Evolutionary conservation across 768 basidiomycete genomes (phyloP).

Genomic region (Nidularia sp.): DNA sequence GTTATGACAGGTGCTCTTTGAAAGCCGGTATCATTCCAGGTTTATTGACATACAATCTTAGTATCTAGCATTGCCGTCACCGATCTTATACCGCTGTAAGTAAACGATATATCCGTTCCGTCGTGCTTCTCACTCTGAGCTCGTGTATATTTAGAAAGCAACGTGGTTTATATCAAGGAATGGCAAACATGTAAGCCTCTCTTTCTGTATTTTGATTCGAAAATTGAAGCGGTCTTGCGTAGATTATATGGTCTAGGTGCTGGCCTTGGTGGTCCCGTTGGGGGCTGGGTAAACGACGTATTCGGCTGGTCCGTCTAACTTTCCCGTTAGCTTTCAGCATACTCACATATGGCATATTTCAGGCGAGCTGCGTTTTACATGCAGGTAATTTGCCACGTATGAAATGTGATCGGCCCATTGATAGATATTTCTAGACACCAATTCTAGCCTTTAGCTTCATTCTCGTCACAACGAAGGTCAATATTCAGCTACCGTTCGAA

Average conservation of each 20-base stretch:
- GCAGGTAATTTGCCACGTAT: slow-evolving; percentile 48
- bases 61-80: slow-evolving; percentile 82
- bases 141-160: slow-evolving; percentile 51
- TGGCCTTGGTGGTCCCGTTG: slow-evolving; percentile 74
- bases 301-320: slow-evolving; percentile 70
- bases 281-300: slow-evolving; percentile 81
- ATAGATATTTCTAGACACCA: slow-evolving; percentile 53
- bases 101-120: slow-evolving; percentile 5
- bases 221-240: slow-evolving; percentile 3
- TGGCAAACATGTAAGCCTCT: slow-evolving; percentile 76
- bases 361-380: slow-evolving; percentile 87
- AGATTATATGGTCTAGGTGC: slow-evolving; percentile 85
- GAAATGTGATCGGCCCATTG: slow-evolving; percentile 3
- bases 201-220: slow-evolving; percentile 1
- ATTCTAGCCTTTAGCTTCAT: slow-evolving; percentile 66
- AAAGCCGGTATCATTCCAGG: slow-evolving; percentile 14
- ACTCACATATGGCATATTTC: slow-evolving; percentile 12
- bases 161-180: slow-evolving; percentile 87
- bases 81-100: slow-evolving; percentile 86
- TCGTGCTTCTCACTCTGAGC: neutral
- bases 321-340: slow-evolving; percentile 3
- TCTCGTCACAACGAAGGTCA: slow-evolving; percentile 72
- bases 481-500: slow-evolving; percentile 69
- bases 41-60: slow-evolving; percentile 18
- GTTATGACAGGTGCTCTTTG: slow-evolving; percentile 72